Base-by-base conservation (phyloP, 2,329 filamentous ascomycete genomes). In the Aspergillus amoenus region DNA sequence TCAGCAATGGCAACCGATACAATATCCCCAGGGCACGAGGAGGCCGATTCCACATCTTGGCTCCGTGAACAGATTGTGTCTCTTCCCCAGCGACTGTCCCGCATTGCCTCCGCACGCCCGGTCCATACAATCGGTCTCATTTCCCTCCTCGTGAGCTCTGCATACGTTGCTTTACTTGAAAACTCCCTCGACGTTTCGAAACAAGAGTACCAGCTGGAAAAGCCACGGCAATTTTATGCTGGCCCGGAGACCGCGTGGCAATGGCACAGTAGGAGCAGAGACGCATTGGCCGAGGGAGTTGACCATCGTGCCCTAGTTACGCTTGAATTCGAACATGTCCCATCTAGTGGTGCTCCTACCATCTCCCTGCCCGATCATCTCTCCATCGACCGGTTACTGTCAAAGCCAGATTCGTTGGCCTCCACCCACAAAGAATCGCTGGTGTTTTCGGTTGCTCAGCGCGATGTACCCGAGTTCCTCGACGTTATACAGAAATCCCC, bases 71-170 rank as follows among this genome's bases (percentile, higher is more conserved):
- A 5, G 3, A 30, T 41, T 13, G 3, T 27, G 0, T 41, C 37
- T 7, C 13, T 51, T 32, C 37, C 48, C 3, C 48, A 43, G 13
- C 42, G 32, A 17, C 22, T 51, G 2, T 42, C 48, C 4, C 21
- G 12, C 8, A 30, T 51, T 18, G 37, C 48, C 1, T 51, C 48
- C 3, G n/a, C 39, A 4, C 37, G 21, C 15, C 48, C 48, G 5
- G 22, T 51, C 7, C 48, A 51, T 7, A 51, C 48, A 13, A 17
- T 43, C 8, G 39, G 42, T 5, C 48, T 51, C 4, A 9, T 42
- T 2, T 42, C 48, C 21, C 39, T 51, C 3, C 48, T 51, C 15
- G 48, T 51, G n/a, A 51, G 48, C 48, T 51, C 48, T 5, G 48
- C 15, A 11, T 51, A 51, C 17, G 48, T 51, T 9, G 22, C 48